A percentile compares a stretch with the other conserved stretches of the same genome.
Evolutionary conservation across 192 early-diverging fungal species (phyloP).

Genomic region (Podila horticola): DNA sequence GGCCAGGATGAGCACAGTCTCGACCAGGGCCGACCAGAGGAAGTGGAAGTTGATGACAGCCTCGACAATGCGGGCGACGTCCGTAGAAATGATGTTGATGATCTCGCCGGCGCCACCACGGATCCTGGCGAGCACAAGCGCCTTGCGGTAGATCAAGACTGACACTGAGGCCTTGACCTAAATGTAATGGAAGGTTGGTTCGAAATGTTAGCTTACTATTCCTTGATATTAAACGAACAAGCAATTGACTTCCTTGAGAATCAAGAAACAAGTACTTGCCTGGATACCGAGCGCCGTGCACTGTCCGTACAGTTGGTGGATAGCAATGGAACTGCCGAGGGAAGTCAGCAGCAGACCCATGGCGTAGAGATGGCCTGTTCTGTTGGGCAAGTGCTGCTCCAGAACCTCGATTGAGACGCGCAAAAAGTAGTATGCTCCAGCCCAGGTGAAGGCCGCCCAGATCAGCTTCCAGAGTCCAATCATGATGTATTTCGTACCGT

Average conservation of each 20-base stretch:
- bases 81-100: constrained; percentile 74
- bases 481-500: constrained; percentile 52
- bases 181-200: background rate
- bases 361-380: constrained; percentile 62
- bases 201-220: no score
- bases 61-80: constrained; percentile 71
- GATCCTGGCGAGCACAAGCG: constrained; percentile 65
- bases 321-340: constrained; percentile 39
- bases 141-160: constrained; percentile 74
- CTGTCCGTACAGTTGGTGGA: constrained; percentile 35
- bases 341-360: constrained; percentile 61
- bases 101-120: constrained; percentile 73
- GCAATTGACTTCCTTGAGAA: background rate
- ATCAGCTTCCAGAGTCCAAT: constrained; percentile 68
- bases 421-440: constrained; percentile 62
- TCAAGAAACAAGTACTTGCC: constrained; percentile 23
- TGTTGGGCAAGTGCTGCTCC: constrained; percentile 24
- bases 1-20: constrained; percentile 58
- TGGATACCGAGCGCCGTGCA: constrained; percentile 38
- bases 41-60: constrained; percentile 69
- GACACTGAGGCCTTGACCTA: constrained; percentile 67
- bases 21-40: constrained; percentile 68
- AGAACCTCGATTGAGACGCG: constrained; percentile 47
- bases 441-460: constrained; percentile 69
- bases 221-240: background rate